A percentile compares a stretch with the other conserved stretches of the same genome.
Evolutionary conservation across 1,284 basidiomycete genomes (phyloP).

Genomic region (Xerocomus cyaneibrunnescens): DNA sequence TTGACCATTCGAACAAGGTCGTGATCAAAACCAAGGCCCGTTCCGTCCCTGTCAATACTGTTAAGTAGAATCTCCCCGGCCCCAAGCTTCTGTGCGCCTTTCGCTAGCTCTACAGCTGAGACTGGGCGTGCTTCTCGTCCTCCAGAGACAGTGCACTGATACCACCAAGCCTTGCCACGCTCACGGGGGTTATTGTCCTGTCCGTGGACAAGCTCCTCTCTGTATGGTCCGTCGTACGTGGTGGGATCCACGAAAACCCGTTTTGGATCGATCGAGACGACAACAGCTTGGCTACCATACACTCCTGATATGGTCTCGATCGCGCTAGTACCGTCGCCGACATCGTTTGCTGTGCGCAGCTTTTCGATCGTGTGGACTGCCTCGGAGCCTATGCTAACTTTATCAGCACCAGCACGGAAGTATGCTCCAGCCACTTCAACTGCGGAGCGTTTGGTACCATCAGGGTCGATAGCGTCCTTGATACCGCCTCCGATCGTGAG

Average conservation of each 20-base stretch:
- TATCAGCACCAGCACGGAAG: slow-evolving; percentile 98
- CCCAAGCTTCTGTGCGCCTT: slow-evolving; percentile 86
- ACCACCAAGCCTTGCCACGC: slow-evolving; percentile 92
- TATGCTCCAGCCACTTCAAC: slow-evolving; percentile 95
- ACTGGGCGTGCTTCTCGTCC: slow-evolving; percentile 86
- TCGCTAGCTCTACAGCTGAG: slow-evolving; percentile 91
- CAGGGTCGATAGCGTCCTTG: slow-evolving; percentile 94
- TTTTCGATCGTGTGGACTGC: slow-evolving; percentile 94
- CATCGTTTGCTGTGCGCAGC: slow-evolving; percentile 54
- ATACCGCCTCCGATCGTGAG: slow-evolving; percentile 99
- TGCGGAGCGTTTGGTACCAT: slow-evolving; percentile 84
- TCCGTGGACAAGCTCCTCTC: slow-evolving; percentile 65
- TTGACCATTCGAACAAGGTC: slow-evolving; percentile 82
- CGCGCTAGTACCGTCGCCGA: slow-evolving; percentile 73
- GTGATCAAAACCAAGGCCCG: slow-evolving; percentile 90
- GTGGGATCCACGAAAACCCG: slow-evolving; percentile 78
- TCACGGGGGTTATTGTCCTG: slow-evolving; percentile 51
- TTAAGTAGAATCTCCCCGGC: slow-evolving; percentile 97
- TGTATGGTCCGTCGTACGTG: slow-evolving; percentile 68
- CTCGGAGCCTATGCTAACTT: slow-evolving; percentile 95
- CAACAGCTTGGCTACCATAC: slow-evolving; percentile 97
- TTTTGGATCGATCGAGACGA: slow-evolving; percentile 95
- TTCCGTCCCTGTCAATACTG: slow-evolving; percentile 96
- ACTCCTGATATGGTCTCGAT: slow-evolving; percentile 91
- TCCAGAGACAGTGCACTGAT: slow-evolving; percentile 95